phyloP scores from a whole-genome alignment of 208 protist species.

The Leishmania aethiopica region DNA sequence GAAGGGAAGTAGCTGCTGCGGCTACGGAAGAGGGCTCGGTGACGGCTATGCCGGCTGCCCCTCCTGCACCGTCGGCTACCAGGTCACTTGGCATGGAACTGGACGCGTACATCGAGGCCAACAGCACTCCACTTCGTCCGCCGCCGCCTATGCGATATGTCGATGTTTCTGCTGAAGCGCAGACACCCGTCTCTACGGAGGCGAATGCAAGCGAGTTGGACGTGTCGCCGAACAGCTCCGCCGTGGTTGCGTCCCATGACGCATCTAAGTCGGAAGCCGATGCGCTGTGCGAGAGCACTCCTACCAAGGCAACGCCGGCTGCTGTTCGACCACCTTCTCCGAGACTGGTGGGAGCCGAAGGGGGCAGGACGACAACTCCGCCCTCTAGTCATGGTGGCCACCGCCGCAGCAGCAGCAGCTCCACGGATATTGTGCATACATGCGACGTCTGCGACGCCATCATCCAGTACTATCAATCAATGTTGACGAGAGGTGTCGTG shows the following conservation, averaged over 20 bases:
- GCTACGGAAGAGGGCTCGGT: neutral
- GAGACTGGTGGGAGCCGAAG: neutral
- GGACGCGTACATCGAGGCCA: conserved; percentile 22
- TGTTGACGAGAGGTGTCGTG: conserved; percentile 77
- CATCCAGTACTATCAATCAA: conserved; percentile 74
- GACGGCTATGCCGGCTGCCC: neutral
- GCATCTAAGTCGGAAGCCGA: neutral
- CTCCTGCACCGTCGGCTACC: neutral
- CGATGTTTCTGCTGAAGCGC: neutral
- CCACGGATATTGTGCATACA: neutral
- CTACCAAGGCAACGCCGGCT: neutral
- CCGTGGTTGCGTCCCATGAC: neutral
- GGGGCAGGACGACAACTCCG: neutral
- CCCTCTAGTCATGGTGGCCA: neutral
- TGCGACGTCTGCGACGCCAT: conserved; percentile 63
- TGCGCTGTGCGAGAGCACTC: neutral
- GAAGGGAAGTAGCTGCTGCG: neutral
- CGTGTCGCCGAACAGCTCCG: neutral
- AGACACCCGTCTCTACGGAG: neutral
- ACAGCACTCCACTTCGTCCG: conserved; percentile 30
- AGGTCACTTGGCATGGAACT: conserved; percentile 25
- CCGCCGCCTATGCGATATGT: conserved; percentile 7
- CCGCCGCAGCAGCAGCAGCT: neutral
- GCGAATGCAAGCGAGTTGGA: neutral
- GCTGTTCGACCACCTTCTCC: conserved; percentile 9